Conservation (phyloP, 2,329 filamentous ascomycete genomes). For the Curvularia hawaiiensis region DNA sequence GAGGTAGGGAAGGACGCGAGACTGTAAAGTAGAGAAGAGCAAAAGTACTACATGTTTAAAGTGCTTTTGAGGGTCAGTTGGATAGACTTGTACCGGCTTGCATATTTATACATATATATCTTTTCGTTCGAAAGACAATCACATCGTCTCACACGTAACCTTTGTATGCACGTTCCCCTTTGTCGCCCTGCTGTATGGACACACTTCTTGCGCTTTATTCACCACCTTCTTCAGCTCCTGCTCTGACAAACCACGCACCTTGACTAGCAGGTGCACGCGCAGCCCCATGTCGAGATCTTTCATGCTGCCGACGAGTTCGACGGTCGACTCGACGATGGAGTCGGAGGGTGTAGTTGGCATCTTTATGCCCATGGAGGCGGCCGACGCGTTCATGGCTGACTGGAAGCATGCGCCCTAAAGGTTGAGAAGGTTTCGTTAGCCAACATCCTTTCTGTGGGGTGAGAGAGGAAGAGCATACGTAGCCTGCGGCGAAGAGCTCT, state of each 20-base stretch:
- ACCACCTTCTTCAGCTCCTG: conserved; percentile 45
- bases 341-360: conserved; percentile 49
- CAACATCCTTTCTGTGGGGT: no score
- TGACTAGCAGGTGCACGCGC: conserved; percentile 52
- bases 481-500: conserved; percentile 56
- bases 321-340: conserved; percentile 49
- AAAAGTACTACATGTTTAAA: no score
- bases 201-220: conserved; percentile 42
- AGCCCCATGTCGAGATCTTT: conserved; percentile 54
- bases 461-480: conserved; percentile 34
- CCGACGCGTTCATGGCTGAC: conserved; percentile 53
- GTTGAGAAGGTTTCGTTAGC: not conserved
- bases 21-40: not conserved
- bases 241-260: conserved; percentile 39
- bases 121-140: not conserved
- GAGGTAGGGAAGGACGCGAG: conserved; percentile 34
- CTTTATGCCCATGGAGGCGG: conserved; percentile 48
- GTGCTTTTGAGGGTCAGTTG: no score
- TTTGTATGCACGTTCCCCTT: conserved; percentile 42
- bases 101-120: no score
- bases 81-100: no score
- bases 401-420: conserved; percentile 30
- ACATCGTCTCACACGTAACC: conserved; percentile 30
- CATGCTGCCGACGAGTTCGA: conserved; percentile 54
- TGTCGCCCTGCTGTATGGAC: conserved; percentile 43